A percentile compares a stretch with the other conserved stretches of the same genome.
Conservation (phyloP, 2,329 filamentous ascomycete species). For the Thielaviopsis ethacetica region DNA sequence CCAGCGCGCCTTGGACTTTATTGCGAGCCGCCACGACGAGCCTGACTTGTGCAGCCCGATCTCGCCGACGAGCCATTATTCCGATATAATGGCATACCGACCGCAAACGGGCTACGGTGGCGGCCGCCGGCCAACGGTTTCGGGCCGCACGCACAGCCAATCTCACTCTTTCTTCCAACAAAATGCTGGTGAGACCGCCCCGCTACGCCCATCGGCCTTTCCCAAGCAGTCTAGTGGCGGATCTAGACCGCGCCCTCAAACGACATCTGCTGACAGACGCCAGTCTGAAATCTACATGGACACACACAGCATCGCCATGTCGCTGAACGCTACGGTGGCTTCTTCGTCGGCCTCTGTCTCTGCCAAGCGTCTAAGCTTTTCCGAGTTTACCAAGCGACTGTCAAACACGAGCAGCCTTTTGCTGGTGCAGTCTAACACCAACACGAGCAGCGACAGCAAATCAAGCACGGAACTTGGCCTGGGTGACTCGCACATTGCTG, state of each 20-base stretch:
- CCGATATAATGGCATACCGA: conserved; percentile 17
- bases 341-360: conserved; percentile 18
- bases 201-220: conserved; percentile 10
- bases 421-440: conserved; percentile 40
- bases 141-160: conserved; percentile 12
- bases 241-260: conserved; percentile 10
- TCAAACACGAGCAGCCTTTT: conserved; percentile 45
- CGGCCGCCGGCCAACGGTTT: conserved; percentile 8
- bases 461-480: conserved; percentile 6
- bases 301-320: background rate
- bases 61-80: conserved; percentile 6
- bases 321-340: background rate
- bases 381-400: conserved; percentile 42
- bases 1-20: conserved; percentile 34
- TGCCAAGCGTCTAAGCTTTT: conserved; percentile 42
- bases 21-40: conserved; percentile 23
- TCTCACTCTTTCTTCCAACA: conserved; percentile 11
- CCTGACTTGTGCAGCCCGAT: conserved; percentile 15
- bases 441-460: conserved; percentile 24
- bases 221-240: conserved; percentile 1
- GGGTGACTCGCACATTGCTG: conserved; percentile 3
- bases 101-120: conserved; percentile 18
- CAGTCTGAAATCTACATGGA: conserved; percentile 9
- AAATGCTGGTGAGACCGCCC: conserved; percentile 1
- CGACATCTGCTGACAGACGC: conserved; percentile 20